A percentile compares a stretch with the other conserved stretches of the same genome.
These are phyloP conservation scores for Agrocybe praecox DNA, from an alignment of 768 basidiomycete genomes.

Conservation along the genomic window DNA sequence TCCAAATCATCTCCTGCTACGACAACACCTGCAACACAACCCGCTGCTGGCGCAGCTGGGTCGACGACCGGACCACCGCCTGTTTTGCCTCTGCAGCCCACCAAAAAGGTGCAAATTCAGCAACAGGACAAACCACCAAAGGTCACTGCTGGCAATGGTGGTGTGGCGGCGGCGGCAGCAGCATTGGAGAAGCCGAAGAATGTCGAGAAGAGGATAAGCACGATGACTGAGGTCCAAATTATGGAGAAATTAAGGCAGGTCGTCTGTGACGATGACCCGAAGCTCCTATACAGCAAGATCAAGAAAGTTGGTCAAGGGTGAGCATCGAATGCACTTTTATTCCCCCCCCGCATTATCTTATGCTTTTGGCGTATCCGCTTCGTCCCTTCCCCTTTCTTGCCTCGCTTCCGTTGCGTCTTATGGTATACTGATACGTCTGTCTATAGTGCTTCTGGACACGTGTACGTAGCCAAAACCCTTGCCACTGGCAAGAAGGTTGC, in stretches of 20 bases:
- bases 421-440: slow-evolving; percentile 14
- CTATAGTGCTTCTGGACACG: slow-evolving; percentile 90
- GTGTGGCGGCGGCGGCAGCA: slow-evolving; percentile 67
- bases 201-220: slow-evolving; percentile 90
- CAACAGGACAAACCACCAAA: slow-evolving; percentile 49
- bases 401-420: slow-evolving; percentile 1
- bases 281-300: slow-evolving; percentile 90
- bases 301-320: slow-evolving; percentile 99
- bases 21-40: slow-evolving; percentile 43
- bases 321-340: slow-evolving; percentile 31
- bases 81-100: slow-evolving; percentile 76
- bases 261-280: slow-evolving; percentile 86
- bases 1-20: slow-evolving; percentile 50
- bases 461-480: slow-evolving; percentile 94
- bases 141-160: slow-evolving; percentile 34
- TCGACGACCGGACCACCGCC: slow-evolving; percentile 56
- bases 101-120: slow-evolving; percentile 72
- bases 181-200: slow-evolving; percentile 77
- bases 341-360: not conserved
- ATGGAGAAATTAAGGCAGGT: slow-evolving; percentile 96
- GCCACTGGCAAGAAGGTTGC: slow-evolving; percentile 87
- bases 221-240: slow-evolving; percentile 97
- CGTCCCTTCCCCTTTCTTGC: not conserved
- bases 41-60: slow-evolving; percentile 49
- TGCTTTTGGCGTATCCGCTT: not conserved